Percentiles rank a stretch among this genome's conserved stretches.
phyloP scores from a whole-genome alignment of 1,284 basidiomycete genomes.

The Paramarasmius palmivorus region DNA sequence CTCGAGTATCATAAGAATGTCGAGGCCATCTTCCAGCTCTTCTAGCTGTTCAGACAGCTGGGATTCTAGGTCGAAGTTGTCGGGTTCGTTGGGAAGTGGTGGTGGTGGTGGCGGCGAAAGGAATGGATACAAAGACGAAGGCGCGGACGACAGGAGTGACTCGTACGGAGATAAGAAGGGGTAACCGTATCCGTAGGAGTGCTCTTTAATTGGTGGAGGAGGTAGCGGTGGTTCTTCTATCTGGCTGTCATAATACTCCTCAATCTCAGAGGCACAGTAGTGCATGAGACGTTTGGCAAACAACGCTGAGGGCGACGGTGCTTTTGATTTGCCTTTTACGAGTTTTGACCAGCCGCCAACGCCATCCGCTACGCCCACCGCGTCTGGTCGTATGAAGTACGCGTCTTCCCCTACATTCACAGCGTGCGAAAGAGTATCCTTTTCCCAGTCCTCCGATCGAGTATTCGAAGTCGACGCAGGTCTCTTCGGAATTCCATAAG shows the following conservation, averaged over 20 bases:
- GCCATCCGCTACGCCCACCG: slow-evolving; percentile 87
- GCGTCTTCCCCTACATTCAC: slow-evolving; percentile 86
- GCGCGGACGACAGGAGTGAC: not conserved
- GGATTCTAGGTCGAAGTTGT: slow-evolving; percentile 30
- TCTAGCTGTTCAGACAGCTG: slow-evolving; percentile 55
- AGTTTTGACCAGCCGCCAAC: slow-evolving; percentile 83
- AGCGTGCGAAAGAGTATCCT: slow-evolving; percentile 33
- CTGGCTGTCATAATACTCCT: slow-evolving; percentile 18
- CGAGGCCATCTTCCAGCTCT: slow-evolving; percentile 65
- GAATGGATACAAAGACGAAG: not conserved
- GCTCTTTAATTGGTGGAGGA: slow-evolving; percentile 15
- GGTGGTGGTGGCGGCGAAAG: slow-evolving; percentile 6
- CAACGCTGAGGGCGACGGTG: slow-evolving; percentile 53
- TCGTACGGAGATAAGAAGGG: not conserved
- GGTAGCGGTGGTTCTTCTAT: slow-evolving; percentile 9
- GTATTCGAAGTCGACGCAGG: not conserved
- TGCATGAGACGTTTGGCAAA: slow-evolving; percentile 90
- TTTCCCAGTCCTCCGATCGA: slow-evolving; percentile 16
- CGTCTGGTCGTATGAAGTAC: slow-evolving; percentile 81
- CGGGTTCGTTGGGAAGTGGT: slow-evolving; percentile 11
- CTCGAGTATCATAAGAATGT: slow-evolving; percentile 66
- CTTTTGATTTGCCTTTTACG: slow-evolving; percentile 4
- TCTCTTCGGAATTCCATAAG: slow-evolving; percentile 65
- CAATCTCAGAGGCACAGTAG: slow-evolving; percentile 61
- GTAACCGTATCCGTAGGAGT: not conserved